Conservation (phyloP, 352 stramenopile species). For the Phytopythium aichiense region DNA sequence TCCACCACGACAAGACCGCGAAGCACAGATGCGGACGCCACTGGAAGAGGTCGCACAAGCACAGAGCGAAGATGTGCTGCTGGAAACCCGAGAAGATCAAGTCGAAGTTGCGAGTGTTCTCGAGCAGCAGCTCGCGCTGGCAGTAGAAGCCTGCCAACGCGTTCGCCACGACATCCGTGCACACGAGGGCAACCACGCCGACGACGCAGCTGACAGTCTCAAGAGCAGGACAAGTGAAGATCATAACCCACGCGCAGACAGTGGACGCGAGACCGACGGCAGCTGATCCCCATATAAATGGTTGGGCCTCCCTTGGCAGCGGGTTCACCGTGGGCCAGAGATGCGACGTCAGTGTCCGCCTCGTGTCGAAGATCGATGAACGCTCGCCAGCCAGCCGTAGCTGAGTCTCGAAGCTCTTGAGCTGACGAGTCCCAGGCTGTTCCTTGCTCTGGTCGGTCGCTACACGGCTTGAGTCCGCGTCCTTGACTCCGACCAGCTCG, state of each 20-base stretch:
- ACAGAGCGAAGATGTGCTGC: neutral
- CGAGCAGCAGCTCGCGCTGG: neutral
- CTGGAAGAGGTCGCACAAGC: neutral
- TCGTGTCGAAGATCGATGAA: too few species aligned
- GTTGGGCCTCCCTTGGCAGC: too few species aligned
- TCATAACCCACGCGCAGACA: neutral
- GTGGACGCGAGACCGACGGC: neutral
- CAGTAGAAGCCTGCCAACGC: neutral
- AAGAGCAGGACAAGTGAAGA: neutral
- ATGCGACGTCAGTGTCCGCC: too few species aligned
- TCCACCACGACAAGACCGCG: neutral
- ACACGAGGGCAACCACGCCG: neutral
- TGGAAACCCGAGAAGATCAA: neutral
- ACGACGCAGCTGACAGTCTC: neutral
- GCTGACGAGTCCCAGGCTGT: too few species aligned
- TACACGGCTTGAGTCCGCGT: too few species aligned
- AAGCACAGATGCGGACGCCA: neutral
- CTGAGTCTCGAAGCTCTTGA: too few species aligned
- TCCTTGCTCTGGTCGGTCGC: too few species aligned
- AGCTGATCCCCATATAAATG: too few species aligned
- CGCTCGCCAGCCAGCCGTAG: too few species aligned
- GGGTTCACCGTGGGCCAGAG: too few species aligned
- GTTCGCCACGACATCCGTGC: neutral
- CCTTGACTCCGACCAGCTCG: neutral
- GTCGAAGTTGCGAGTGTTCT: neutral